Evolutionary conservation across 2,329 filamentous ascomycete species (phyloP).

Genomic region (Fusarium sp.): DNA sequence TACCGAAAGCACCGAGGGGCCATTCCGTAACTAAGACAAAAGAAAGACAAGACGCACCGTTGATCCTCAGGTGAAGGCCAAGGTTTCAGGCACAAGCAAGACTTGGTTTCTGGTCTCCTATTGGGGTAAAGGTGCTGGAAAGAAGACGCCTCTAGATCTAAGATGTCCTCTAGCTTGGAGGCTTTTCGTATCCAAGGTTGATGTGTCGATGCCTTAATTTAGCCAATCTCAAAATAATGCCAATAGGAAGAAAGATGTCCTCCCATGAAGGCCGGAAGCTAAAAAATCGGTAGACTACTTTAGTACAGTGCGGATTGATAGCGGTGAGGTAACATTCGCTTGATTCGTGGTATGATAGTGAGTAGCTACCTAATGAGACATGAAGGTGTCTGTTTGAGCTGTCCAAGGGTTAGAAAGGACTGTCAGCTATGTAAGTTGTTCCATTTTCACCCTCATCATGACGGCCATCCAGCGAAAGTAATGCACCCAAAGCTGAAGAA

Average conservation of each 20-base stretch:
- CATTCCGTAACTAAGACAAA: constrained; percentile 26
- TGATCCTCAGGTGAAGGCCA: constrained; percentile 17
- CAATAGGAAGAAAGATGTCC: constrained; percentile 10
- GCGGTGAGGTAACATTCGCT: neutral
- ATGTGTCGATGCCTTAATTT: constrained; percentile 3
- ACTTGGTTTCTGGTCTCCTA: neutral
- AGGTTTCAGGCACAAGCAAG: constrained; percentile 25
- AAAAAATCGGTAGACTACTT: neutral
- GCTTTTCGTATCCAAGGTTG: constrained; percentile 11
- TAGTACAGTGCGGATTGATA: constrained; percentile 38
- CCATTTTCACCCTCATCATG: neutral
- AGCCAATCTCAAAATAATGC: neutral
- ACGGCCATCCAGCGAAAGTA: constrained; percentile 1
- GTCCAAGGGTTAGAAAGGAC: neutral
- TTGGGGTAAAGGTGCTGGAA: neutral
- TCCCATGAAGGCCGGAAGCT: neutral
- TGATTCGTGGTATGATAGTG: neutral
- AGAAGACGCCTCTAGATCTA: neutral
- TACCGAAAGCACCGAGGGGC: constrained; percentile 27
- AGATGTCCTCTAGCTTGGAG: neutral
- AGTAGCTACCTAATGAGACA: constrained; percentile 20
- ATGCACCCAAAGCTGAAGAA: constrained; percentile 19
- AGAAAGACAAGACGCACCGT: constrained; percentile 13
- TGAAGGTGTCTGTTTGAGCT: neutral
- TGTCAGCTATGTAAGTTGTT: neutral